Evolutionary conservation across 495 filamentous ascomycete genomes (phyloP).

Genomic region (Penicillium simplicissimum): DNA sequence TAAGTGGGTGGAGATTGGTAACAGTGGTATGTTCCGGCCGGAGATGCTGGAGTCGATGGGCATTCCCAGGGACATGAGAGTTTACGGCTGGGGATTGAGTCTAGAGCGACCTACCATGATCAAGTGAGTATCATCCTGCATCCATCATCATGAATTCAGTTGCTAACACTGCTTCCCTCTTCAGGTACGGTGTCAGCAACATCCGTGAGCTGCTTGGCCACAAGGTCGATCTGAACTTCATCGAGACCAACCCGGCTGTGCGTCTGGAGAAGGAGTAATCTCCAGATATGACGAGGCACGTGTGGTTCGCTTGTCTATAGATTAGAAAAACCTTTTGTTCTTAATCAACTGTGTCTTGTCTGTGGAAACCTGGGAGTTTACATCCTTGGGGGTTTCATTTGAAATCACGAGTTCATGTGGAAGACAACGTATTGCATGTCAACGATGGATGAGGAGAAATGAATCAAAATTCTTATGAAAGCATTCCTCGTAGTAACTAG

Average conservation of each 20-base stretch:
- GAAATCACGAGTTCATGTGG: conserved; percentile 31
- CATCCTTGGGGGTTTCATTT: conserved; percentile 5
- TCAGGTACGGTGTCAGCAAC: conserved; percentile 72
- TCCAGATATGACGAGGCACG: conserved; percentile 2
- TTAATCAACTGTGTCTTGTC: conserved; percentile 23
- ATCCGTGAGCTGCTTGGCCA: conserved; percentile 85
- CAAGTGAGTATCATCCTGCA: conserved; percentile 55
- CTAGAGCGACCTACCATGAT: conserved; percentile 98
- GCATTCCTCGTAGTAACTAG: background rate
- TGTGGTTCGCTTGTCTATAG: conserved; percentile 24
- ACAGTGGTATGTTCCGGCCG: conserved; percentile 96
- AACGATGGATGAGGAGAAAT: conserved; percentile 29
- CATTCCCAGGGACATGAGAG: conserved; percentile 79
- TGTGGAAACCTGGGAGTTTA: conserved; percentile 9
- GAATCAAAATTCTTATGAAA: conserved; percentile 22
- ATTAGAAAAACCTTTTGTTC: conserved; percentile 17
- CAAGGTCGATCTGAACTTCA: conserved; percentile 79
- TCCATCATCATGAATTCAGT: background rate
- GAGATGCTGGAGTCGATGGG: conserved; percentile 95
- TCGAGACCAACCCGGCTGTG: conserved; percentile 80
- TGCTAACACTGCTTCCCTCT: conserved; percentile 7
- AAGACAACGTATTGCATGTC: conserved; percentile 32
- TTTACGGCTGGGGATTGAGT: conserved; percentile 89
- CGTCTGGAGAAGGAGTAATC: conserved; percentile 71
- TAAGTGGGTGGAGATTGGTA: conserved; percentile 96